Base-by-base conservation (phyloP, 768 basidiomycete genomes). In the Panaeolus cyanescens region DNA sequence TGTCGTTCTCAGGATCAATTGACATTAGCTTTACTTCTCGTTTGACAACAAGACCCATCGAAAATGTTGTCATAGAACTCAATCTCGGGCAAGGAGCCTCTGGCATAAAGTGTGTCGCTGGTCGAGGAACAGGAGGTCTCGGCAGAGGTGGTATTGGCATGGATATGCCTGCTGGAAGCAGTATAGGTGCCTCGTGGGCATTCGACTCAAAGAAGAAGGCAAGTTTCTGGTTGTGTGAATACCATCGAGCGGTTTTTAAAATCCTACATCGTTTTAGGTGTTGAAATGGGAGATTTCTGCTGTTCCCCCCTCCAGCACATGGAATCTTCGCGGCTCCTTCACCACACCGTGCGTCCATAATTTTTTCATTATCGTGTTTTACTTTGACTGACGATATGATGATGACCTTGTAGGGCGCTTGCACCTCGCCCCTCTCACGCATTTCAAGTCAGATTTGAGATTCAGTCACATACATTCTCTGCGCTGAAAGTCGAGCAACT, bases 401-500 rank as follows among this genome's bases (percentile, higher is more conserved):
- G n/a, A n/a, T n/a, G n/a, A n/a, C n/a, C n/a, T 40, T 61, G 62
- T 62, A 79, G 75, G 42, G 71, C 68, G 50, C 63, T 66, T 59
- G 64, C 83, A 78, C 71, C 83, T 55, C 83, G 91, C 50, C 92
- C 92, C 9, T 85, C 92, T 5, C 91, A 86, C 58, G 88, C 92
- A 2, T 79, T 96, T 56, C 85, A 86, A 66, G 80, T 93, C 53
- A 78, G 77, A 19, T 96, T 93, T 71, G 84, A 87, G 40, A 82
- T 95, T 30, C 83, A 87, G 22, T 83, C 85, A 13, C 78, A 91
- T 68, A 88, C 87, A 33, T 92, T 89, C 71, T 93, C 93, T 5
- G 82, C 90, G 19, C 77, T 96, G 50, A 92, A 91, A 67, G 88
- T 96, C 4, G 92, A 95, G 61, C 91, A 95, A 66, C 82, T 96